Evolutionary conservation across 352 stramenopile species (phyloP).

Genomic region (Phytopythium boreale): DNA sequence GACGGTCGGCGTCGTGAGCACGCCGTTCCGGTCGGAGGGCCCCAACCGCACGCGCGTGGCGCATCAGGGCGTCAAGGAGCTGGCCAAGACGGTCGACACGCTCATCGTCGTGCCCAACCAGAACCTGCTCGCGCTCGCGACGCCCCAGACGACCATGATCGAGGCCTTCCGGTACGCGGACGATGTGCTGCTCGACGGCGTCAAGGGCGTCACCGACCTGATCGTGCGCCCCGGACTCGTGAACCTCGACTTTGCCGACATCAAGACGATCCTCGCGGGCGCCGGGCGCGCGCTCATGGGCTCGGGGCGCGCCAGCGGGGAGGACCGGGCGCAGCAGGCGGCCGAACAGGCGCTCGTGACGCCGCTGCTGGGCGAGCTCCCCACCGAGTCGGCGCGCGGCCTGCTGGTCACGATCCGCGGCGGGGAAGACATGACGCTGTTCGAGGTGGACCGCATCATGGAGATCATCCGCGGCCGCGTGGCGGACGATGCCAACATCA

Average conservation of each 20-base stretch:
- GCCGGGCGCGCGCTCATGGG: conserved; percentile 96
- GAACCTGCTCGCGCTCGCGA: conserved; percentile 92
- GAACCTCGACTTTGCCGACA: conserved; percentile 97
- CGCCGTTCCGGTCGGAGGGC: conserved; percentile 95
- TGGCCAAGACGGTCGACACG: conserved; percentile 93
- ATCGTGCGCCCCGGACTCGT: conserved; percentile 96
- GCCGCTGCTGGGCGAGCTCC: conserved; percentile 91
- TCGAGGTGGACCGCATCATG: conserved; percentile 90
- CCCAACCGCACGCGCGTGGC: conserved; percentile 92
- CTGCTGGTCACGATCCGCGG: conserved; percentile 96
- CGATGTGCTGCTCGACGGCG: conserved; percentile 93
- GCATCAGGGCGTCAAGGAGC: conserved; percentile 89
- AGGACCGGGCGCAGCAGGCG: conserved; percentile 87
- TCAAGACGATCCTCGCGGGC: conserved; percentile 94
- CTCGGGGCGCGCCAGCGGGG: conserved; percentile 73
- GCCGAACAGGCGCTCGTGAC: conserved; percentile 94
- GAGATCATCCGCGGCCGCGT: conserved; percentile 81
- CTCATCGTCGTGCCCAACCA: conserved; percentile 97
- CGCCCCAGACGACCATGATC: conserved; percentile 91
- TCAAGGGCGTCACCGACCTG: conserved; percentile 95
- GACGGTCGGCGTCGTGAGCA: conserved; percentile 95
- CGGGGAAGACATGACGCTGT: conserved; percentile 91
- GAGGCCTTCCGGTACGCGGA: conserved; percentile 94
- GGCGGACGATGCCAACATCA: conserved; percentile 84
- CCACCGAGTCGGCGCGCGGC: conserved; percentile 90